Base-by-base conservation (phyloP, 2,329 filamentous ascomycete species). In the Fusarium humuli region DNA sequence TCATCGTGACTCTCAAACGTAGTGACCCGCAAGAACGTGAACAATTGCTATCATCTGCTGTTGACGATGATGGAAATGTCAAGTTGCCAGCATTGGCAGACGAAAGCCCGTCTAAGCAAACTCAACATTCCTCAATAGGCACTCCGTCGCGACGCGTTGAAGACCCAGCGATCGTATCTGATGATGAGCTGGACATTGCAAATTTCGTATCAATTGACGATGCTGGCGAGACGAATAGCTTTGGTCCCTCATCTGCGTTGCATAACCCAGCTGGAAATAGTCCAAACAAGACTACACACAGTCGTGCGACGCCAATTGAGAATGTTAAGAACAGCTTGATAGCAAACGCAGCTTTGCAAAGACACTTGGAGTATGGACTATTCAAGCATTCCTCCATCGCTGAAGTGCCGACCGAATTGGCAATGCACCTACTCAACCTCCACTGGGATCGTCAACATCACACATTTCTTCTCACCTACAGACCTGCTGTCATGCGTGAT, bases 391-490 rank as follows among this genome's bases (percentile, higher is more conserved):
- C 44, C 3, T 45, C 44, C 1, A 64, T 64, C 7, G 61, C 49
- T 1, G 59, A 27, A 5, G 50, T 49, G 8, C 59, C 59, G 11
- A 58, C 29, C 1, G 59, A 64, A 22, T 32, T 64, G 6, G 61
- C 61, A 3, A 32, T 64, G 4, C 61, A 64, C 37, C 20, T 64
- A 2, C 44, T 64, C 2, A 64, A 64, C 11, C 40, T 64, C n/a
- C 61, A 64, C 29, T 64, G 61, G 61, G 50, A 61, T 32, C 61
- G 61, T 25, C 61, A 64, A 20, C 61, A 64, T 18, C 61, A 64
- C 16, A 64, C 61, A 4, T 64, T 64, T 3, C 44, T 57, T 4
- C 50, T 64, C 5, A 64, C 61, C 1, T 64, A 64, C 23, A 53
- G 61, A 6, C 61, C 61, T 1, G 61, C 30, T 18, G 37, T 64